Evolutionary conservation across 2,329 filamentous ascomycete species (phyloP).

Genomic region (Scedosporium apiospermum): DNA sequence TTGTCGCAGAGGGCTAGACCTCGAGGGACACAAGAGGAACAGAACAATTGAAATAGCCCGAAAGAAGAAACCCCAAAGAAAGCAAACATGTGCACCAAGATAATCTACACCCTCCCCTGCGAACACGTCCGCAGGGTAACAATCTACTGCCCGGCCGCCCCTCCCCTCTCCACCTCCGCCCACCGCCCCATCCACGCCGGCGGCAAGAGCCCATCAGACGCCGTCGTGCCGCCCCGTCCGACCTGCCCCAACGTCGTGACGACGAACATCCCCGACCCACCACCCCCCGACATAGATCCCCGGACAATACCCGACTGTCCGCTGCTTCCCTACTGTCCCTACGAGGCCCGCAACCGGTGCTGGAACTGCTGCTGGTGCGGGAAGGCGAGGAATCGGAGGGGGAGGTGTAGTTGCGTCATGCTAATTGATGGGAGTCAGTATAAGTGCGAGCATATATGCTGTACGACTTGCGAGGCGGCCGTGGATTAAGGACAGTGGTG

Average conservation of each 20-base stretch:
- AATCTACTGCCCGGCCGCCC: constrained; percentile 26
- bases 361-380: constrained; percentile 51
- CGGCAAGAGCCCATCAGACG: constrained; percentile 24
- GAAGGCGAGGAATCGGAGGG: constrained; percentile 39
- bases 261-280: constrained; percentile 35
- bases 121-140: constrained; percentile 37
- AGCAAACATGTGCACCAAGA: constrained; percentile 36
- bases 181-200: neutral
- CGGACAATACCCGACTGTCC: constrained; percentile 30
- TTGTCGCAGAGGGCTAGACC: neutral
- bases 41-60: neutral
- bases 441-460: constrained; percentile 45
- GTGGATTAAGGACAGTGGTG: constrained; percentile 15
- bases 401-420: constrained; percentile 43
- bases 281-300: constrained; percentile 31
- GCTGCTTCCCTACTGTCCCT: constrained; percentile 34
- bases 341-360: constrained; percentile 35
- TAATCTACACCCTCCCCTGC: constrained; percentile 39
- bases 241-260: constrained; percentile 33
- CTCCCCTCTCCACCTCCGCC: neutral
- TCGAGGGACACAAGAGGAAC: neutral
- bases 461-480: constrained; percentile 36
- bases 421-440: constrained; percentile 38
- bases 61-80: neutral
- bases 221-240: constrained; percentile 17